Conservation (phyloP, 192 early-diverging fungal species). For the Backusella parvicylindrica region DNA sequence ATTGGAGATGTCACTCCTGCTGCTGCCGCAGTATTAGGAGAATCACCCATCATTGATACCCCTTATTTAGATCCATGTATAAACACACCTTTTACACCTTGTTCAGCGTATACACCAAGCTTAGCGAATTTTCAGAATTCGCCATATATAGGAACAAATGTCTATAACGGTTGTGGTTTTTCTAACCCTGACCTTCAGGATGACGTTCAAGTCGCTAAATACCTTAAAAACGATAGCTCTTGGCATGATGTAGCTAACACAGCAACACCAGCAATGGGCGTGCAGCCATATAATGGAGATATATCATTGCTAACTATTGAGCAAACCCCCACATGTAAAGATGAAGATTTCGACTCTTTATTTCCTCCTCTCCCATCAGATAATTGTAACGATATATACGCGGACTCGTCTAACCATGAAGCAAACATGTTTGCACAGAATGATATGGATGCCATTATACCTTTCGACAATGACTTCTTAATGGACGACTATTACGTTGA, state of each 20-base stretch:
- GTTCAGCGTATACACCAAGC: neutral
- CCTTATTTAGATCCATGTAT: slow-evolving; percentile 2
- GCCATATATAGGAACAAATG: neutral
- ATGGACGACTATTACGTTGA: neutral
- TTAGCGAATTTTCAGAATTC: slow-evolving; percentile 1
- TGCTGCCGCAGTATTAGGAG: neutral
- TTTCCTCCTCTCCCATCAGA: slow-evolving; percentile 1
- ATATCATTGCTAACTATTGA: neutral
- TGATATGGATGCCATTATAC: neutral
- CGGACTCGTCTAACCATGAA: neutral
- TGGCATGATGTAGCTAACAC: neutral
- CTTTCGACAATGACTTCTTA: neutral
- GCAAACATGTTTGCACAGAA: neutral
- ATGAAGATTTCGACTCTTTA: neutral
- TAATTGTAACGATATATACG: neutral
- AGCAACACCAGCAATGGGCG: neutral
- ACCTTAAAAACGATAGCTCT: neutral
- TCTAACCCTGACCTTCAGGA: neutral
- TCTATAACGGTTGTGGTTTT: neutral
- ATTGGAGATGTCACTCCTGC: slow-evolving; percentile 2
- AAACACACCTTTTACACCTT: slow-evolving; percentile 1
- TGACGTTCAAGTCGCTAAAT: slow-evolving; percentile 1
- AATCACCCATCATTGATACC: neutral
- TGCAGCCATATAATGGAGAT: neutral
- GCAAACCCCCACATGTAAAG: neutral